Evolutionary conservation across 179 eudicot genomes (phyloP).

Genomic region (Kewa caespitosa): DNA sequence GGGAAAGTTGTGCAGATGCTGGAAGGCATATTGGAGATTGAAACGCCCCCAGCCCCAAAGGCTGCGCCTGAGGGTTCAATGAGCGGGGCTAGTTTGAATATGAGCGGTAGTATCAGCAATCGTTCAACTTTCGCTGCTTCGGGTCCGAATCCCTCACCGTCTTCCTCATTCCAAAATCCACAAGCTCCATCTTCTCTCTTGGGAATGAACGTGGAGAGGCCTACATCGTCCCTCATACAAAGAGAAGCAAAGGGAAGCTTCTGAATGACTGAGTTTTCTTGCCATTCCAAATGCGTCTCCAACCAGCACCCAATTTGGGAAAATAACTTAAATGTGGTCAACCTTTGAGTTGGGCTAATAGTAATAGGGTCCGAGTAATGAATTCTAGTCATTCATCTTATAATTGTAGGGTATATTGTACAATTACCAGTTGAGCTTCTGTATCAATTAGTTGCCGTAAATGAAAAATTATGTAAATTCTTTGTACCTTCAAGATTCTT

Average conservation of each 20-base stretch:
- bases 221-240: constrained; percentile 31
- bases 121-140: constrained; percentile 43
- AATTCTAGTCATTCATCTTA: constrained; percentile 1
- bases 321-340: background rate
- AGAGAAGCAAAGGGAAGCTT: background rate
- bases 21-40: constrained; percentile 77
- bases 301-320: background rate
- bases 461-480: background rate
- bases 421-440: background rate
- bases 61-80: constrained; percentile 40
- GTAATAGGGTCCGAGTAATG: background rate
- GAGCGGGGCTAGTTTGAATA: constrained; percentile 37
- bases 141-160: constrained; percentile 38
- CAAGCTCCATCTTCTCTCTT: constrained; percentile 28
- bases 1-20: constrained; percentile 93
- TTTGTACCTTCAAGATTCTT: background rate
- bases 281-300: background rate
- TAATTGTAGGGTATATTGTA: background rate
- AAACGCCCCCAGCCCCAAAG: constrained; percentile 65
- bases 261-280: background rate
- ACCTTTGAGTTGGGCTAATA: background rate
- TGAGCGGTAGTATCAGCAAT: constrained; percentile 31
- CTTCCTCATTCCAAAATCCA: constrained; percentile 40
- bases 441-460: background rate
- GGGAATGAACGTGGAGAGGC: constrained; percentile 40